These are phyloP conservation scores for Allium sativum DNA, from an alignment of 106 monocot species.

Conservation along the genomic window DNA sequence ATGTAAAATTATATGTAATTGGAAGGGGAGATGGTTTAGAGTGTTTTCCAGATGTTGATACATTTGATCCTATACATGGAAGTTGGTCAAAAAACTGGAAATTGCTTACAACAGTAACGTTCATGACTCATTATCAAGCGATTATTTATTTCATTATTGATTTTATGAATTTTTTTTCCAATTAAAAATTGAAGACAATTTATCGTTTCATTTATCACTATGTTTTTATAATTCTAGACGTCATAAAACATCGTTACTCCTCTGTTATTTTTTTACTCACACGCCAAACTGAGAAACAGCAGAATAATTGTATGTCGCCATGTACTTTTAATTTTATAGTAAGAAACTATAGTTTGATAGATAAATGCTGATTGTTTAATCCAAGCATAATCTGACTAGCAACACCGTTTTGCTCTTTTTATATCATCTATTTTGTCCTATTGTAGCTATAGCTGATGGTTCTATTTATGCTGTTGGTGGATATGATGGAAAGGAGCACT, in stretches of 20 bases:
- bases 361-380: too few relatives aligned
- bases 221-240: neutral
- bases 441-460: conserved; percentile 56
- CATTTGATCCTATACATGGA: conserved; percentile 64
- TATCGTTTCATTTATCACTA: conserved; percentile 1
- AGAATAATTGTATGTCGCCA: too few relatives aligned
- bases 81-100: conserved; percentile 67
- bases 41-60: conserved; percentile 64
- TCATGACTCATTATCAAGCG: too few relatives aligned
- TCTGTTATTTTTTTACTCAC: neutral
- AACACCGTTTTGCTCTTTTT: too few relatives aligned
- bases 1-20: conserved; percentile 73
- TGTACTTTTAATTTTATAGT: too few relatives aligned
- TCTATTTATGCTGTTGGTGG: conserved; percentile 78
- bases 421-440: conserved; percentile 59
- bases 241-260: too few relatives aligned
- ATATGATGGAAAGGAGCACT: conserved; percentile 45
- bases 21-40: conserved; percentile 62
- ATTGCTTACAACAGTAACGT: too few relatives aligned
- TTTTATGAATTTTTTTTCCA: too few relatives aligned
- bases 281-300: too few relatives aligned
- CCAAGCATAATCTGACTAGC: too few relatives aligned
- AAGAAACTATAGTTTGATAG: too few relatives aligned
- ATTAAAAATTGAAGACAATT: too few relatives aligned
- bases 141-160: neutral